These are phyloP conservation scores for Triticum aestivum DNA, from an alignment of 176 grass and related monocot species.

Conservation along the genomic window DNA sequence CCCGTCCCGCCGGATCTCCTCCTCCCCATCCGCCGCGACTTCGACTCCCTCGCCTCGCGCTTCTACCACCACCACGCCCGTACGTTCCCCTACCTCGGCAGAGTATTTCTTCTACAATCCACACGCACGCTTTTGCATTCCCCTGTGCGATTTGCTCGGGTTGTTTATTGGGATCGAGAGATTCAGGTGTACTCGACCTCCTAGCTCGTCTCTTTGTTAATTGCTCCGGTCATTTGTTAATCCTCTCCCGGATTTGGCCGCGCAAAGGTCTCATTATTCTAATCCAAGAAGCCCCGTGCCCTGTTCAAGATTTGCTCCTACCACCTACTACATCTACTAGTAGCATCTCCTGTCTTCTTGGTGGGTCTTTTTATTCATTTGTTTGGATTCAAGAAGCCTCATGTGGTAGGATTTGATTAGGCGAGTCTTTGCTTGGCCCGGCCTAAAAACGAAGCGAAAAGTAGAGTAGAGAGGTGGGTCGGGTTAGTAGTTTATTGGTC, in stretches of 20 bases:
- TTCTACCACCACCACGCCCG: conserved; percentile 56
- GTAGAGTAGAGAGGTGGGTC: neutral
- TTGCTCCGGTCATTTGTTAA: conserved; percentile 46
- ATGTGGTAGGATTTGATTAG: neutral
- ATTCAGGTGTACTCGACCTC: conserved; percentile 44
- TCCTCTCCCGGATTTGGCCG: neutral
- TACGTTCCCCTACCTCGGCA: neutral
- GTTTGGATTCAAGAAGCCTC: neutral
- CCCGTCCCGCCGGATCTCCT: conserved; percentile 84
- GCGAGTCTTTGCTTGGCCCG: neutral
- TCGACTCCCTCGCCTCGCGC: conserved; percentile 57
- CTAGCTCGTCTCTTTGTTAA: conserved; percentile 28
- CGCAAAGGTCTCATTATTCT: too few species aligned
- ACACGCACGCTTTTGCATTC: too few species aligned
- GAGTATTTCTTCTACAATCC: too few species aligned
- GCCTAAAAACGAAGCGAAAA: too few species aligned
- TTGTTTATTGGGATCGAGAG: conserved; percentile 58
- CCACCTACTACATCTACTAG: neutral
- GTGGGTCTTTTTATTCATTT: conserved; percentile 6
- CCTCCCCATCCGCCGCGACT: conserved; percentile 60
- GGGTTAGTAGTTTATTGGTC: conserved; percentile 41
- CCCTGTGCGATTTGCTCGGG: neutral
- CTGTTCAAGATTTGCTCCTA: conserved; percentile 28
- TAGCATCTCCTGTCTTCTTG: neutral
- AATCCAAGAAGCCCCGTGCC: neutral